Conservation (phyloP, 192 early-diverging fungal genomes). For the Coemansia sp. region DNA sequence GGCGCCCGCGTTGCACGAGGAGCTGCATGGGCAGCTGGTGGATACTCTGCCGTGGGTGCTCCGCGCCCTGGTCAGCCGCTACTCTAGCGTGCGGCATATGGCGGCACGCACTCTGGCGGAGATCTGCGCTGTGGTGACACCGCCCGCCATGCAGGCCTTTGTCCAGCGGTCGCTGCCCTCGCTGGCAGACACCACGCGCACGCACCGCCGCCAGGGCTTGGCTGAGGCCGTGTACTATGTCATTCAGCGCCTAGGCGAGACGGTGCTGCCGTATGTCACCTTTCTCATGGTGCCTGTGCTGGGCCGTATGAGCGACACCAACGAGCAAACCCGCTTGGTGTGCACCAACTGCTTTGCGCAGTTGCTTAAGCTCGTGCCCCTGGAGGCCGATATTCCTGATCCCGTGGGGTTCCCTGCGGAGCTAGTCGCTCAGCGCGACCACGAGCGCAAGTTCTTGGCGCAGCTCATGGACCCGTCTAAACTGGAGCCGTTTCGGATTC, state of each 20-base stretch:
- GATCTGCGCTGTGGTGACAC: slow-evolving; percentile 68
- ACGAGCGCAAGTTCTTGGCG: slow-evolving; percentile 91
- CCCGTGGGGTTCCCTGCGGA: slow-evolving; percentile 83
- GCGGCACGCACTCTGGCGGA: slow-evolving; percentile 79
- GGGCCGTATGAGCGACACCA: slow-evolving; percentile 94
- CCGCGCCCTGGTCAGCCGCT: slow-evolving; percentile 66
- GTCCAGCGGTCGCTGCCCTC: slow-evolving; percentile 78
- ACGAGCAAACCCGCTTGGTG: slow-evolving; percentile 87
- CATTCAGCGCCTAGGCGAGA: slow-evolving; percentile 74
- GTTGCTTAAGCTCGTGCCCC: slow-evolving; percentile 91
- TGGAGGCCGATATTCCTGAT: slow-evolving; percentile 95
- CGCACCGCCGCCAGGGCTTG: slow-evolving; percentile 81
- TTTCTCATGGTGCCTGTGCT: slow-evolving; percentile 97
- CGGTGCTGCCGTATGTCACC: slow-evolving; percentile 93
- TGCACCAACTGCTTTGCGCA: slow-evolving; percentile 95
- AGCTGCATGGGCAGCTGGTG: slow-evolving; percentile 59
- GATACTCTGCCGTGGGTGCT: slow-evolving; percentile 68
- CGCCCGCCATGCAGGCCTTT: slow-evolving; percentile 75
- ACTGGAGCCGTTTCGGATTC: slow-evolving; percentile 84
- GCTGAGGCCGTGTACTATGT: slow-evolving; percentile 85
- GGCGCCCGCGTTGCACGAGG: slow-evolving; percentile 57
- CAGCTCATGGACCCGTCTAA: slow-evolving; percentile 91
- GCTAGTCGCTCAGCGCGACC: slow-evolving; percentile 77
- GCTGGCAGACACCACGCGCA: slow-evolving; percentile 70
- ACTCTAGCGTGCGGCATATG: slow-evolving; percentile 75